Evolutionary conservation across 208 protist genomes (phyloP), one percentile per base, ranked within the genome.

Genomic region (Vickermania ingenoplastis): DNA sequence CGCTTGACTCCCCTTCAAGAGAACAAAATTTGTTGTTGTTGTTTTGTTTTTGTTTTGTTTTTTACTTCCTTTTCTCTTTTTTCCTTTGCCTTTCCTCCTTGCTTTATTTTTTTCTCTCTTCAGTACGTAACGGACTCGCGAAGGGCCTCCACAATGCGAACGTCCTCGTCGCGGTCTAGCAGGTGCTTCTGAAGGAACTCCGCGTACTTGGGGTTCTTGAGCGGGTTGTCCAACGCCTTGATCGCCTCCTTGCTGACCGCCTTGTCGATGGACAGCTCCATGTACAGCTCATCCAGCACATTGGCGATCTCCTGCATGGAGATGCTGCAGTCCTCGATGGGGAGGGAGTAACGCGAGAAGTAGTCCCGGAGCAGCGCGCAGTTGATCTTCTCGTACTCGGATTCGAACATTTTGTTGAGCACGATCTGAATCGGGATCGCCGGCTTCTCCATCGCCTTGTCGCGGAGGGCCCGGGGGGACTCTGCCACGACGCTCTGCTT

Each of bases 261-360:
- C 23, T 63, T 80, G 58, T 89, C 81, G 17, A 86, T 65, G 26
- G 71, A 65, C 21, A 67, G 59, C 64, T 81, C 59, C 21, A 79
- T 58, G 67, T 92, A 92, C 69, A 75, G 75, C 76, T 92, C 85
- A 59, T 92, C 81, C 24, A 92, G 54, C 53, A 84, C 71, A 67
- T 92, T 92, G 27, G 88, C 81, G 54, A 89, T 80, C 70, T 92
- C 85, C 72, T 92, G 85, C 30, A 89, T 58, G 21, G 85, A 89
- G 59, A 92, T 87, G 56, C 73, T 86, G 63, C 73, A 71, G 26
- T 83, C 81, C 17, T 83, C 81, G 51, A 89, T 85, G 21, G 81
- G 77, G 36, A 92, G 72, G 22, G 73, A 64, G 65, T 87, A 73
- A 51, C 75, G 73, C 45, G 73, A 2, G 71, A 82, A 92, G 63